Base-by-base conservation (phyloP, 345 rosid species). In the Camelina neglecta region DNA sequence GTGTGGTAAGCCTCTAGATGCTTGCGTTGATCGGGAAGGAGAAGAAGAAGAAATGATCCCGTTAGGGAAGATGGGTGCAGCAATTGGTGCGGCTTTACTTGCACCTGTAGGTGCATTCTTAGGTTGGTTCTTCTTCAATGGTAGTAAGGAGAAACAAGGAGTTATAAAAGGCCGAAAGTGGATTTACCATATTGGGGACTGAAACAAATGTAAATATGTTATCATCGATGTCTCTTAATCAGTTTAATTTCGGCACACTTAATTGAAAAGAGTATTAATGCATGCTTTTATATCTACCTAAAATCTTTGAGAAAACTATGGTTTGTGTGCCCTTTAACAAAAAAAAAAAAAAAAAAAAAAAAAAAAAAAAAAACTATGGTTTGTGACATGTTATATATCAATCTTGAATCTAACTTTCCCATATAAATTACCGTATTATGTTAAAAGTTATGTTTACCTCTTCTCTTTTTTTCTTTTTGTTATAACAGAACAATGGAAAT, bases 31-130 rank as follows among this genome's bases (percentile, higher is more conserved):
- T 20, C 54, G 1, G 23, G 44, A 42, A 12, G 76, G 41, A 62
- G 76, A 24, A 5, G 0, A 33, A 33, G 35, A 33, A 33, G 35
- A 33, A 33, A 33, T 5, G 0, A 29, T 62, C 24, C 5, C n/a
- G 49, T 55, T 53, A 4, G 90, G 93, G 75, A 77, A 86, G 72
- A 86, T 85, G 3, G 42, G 80, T 79, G 91, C 90, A 18, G 93
- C 94, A 12, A 35, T 86, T 59, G 73, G 78, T 73, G 80, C 82
- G 57, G 83, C 71, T 56, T 65, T 88, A 15, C 54, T 73, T 41
- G 76, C 45, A 73, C 70, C 69, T 29, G 35, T 73, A 41, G 70
- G 23, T 53, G 69, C 33, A 2, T 11, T 4, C 62, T 41, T 72
- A 53, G 62, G 51, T 45, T 73, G 70, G 70, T 26, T 73, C 45